A percentile compares a stretch with the other conserved stretches of the same genome.
Conservation (phyloP, 352 stramenopile genomes). For the Pythium biforme region DNA sequence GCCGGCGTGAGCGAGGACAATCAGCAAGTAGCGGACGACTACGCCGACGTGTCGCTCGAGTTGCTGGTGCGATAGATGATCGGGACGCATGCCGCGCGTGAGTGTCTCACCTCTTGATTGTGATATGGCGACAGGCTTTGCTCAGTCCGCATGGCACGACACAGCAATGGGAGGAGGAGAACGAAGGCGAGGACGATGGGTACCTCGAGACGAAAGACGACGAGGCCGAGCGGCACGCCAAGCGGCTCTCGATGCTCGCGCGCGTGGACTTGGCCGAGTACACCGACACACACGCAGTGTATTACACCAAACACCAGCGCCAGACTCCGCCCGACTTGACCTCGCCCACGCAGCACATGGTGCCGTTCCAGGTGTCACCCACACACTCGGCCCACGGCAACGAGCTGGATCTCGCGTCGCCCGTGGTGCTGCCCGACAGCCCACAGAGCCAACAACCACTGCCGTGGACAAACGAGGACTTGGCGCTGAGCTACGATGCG, state of each 20-base stretch:
- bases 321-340: conserved; percentile 27
- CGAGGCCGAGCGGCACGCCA: conserved; percentile 11
- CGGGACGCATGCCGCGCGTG: too few relatives aligned
- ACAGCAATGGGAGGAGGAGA: conserved; percentile 47
- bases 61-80: conserved; percentile 46
- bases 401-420: conserved; percentile 69
- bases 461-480: conserved; percentile 27
- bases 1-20: not conserved
- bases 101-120: too few relatives aligned
- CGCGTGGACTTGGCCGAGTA: conserved; percentile 6
- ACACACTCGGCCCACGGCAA: conserved; percentile 34
- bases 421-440: conserved; percentile 52
- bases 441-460: conserved; percentile 27
- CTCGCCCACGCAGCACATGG: conserved; percentile 41
- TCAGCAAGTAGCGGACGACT: conserved; percentile 9
- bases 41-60: conserved; percentile 49
- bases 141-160: conserved; percentile 67
- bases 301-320: not conserved
- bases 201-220: conserved; percentile 11
- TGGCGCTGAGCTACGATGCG: not conserved
- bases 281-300: not conserved
- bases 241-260: conserved; percentile 9
- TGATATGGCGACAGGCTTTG: too few relatives aligned
- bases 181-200: not conserved
- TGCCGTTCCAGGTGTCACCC: conserved; percentile 40